Evolutionary conservation across 257 asterid genomes (phyloP).

Genomic region (Rubia yunnanensis): DNA sequence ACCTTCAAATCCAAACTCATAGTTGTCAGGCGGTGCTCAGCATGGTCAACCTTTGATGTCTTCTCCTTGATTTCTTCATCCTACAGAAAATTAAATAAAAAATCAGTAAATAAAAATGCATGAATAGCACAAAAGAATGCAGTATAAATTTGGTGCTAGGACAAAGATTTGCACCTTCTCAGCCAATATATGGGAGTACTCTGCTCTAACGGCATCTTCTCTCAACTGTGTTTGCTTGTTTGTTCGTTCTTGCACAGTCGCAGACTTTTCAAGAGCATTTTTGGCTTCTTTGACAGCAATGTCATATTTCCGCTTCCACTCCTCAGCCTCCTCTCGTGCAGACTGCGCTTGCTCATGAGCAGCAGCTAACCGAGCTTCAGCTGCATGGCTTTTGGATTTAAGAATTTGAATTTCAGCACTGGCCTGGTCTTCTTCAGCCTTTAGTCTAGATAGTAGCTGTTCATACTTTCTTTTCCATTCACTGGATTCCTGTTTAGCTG

Average conservation of each 20-base stretch:
- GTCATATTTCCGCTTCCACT: slow-evolving; percentile 89
- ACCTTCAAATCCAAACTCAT: slow-evolving; percentile 81
- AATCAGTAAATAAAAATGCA: slow-evolving; percentile 4
- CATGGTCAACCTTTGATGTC: slow-evolving; percentile 60
- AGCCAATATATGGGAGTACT: slow-evolving; percentile 51
- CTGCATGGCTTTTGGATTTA: slow-evolving; percentile 77
- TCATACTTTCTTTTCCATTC: slow-evolving; percentile 94
- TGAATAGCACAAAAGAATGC: neutral
- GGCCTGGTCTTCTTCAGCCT: slow-evolving; percentile 73
- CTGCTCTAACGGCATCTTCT: slow-evolving; percentile 78
- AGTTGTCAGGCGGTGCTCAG: slow-evolving; percentile 79
- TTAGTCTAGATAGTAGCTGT: slow-evolving; percentile 46
- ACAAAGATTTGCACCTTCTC: slow-evolving; percentile 53
- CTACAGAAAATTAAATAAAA: slow-evolving; percentile 31
- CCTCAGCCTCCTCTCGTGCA: slow-evolving; percentile 91
- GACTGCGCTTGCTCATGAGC: slow-evolving; percentile 89
- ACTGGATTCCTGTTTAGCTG: slow-evolving; percentile 51
- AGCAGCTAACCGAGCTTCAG: slow-evolving; percentile 96
- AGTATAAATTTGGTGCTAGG: slow-evolving; percentile 2
- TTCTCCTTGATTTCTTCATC: slow-evolving; percentile 77
- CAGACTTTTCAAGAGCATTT: slow-evolving; percentile 89
- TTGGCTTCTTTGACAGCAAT: slow-evolving; percentile 78
- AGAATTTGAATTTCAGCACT: slow-evolving; percentile 69
- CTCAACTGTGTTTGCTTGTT: slow-evolving; percentile 66
- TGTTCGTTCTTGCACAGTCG: slow-evolving; percentile 75